Evolutionary conservation across 1,139 yeast species (phyloP).

Genomic region (Pneumocystis sp.): DNA sequence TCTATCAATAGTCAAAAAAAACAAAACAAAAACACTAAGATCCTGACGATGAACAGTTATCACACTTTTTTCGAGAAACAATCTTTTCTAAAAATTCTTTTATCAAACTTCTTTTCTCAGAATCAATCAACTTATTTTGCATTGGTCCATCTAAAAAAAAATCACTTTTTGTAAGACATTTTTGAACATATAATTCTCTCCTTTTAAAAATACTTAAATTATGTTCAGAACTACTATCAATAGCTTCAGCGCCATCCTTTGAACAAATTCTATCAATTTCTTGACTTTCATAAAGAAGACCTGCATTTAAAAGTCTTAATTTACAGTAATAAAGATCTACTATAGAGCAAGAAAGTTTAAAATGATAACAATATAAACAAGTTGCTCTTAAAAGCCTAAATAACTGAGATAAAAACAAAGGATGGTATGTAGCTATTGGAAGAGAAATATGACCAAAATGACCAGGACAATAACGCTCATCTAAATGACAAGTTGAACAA

Average conservation of each 20-base stretch:
- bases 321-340: slow-evolving; percentile 66
- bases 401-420: slow-evolving; percentile 82
- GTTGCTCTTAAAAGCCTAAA: slow-evolving; percentile 68
- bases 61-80: slow-evolving; percentile 72
- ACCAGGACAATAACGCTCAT: slow-evolving; percentile 91
- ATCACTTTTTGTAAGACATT: slow-evolving; percentile 58
- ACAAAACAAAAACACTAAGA: background rate
- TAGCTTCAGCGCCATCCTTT: background rate
- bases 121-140: slow-evolving; percentile 52
- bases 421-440: slow-evolving; percentile 91
- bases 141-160: slow-evolving; percentile 48
- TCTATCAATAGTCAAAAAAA: slow-evolving; percentile 1
- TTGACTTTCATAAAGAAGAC: slow-evolving; percentile 63
- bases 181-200: slow-evolving; percentile 57
- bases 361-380: slow-evolving; percentile 81
- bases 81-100: slow-evolving; percentile 63
- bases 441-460: slow-evolving; percentile 96
- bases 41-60: slow-evolving; percentile 68
- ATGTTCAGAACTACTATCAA: slow-evolving; percentile 24
- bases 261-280: slow-evolving; percentile 38
- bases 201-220: slow-evolving; percentile 36
- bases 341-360: slow-evolving; percentile 54
- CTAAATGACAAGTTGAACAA: slow-evolving; percentile 92
- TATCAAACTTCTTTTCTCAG: slow-evolving; percentile 64
- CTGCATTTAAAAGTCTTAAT: slow-evolving; percentile 70